Conservation (phyloP, 2,329 filamentous ascomycete genomes). For the Fusarium pilosicola region DNA sequence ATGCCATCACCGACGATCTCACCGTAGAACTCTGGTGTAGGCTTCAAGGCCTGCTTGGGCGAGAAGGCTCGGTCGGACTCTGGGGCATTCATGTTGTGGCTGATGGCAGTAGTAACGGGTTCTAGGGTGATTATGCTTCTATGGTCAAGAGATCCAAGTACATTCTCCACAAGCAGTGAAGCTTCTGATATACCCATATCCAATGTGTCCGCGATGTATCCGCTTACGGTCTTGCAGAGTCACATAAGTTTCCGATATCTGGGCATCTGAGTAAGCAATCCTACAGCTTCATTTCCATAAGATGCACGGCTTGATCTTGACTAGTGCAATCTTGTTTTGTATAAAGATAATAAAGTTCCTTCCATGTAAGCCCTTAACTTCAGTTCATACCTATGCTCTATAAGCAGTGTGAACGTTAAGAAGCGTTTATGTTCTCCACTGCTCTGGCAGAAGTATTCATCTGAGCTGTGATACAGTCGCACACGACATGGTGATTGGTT, state of each 20-base stretch:
- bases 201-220: not conserved
- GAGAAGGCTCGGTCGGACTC: not conserved
- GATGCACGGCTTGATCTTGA: not conserved
- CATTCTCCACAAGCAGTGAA: not conserved
- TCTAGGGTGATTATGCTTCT: not conserved
- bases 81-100: not conserved
- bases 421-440: not conserved
- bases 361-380: too few relatives aligned
- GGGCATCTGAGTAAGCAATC: not conserved
- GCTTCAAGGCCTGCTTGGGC: constrained; percentile 1
- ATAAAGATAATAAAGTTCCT: not conserved
- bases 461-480: too few relatives aligned
- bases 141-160: not conserved
- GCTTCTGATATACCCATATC: rapidly evolving
- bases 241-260: not conserved
- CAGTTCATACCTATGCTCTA: not conserved
- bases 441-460: too few relatives aligned
- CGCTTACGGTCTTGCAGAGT: not conserved
- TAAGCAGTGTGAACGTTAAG: not conserved
- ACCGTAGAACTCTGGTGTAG: constrained; percentile 5
- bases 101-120: not conserved
- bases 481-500: not conserved
- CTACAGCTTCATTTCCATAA: too few relatives aligned
- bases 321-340: not conserved
- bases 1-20: not conserved